Evolutionary conservation across 306 rosid species (phyloP).

Genomic region (Prunus dulcis): DNA sequence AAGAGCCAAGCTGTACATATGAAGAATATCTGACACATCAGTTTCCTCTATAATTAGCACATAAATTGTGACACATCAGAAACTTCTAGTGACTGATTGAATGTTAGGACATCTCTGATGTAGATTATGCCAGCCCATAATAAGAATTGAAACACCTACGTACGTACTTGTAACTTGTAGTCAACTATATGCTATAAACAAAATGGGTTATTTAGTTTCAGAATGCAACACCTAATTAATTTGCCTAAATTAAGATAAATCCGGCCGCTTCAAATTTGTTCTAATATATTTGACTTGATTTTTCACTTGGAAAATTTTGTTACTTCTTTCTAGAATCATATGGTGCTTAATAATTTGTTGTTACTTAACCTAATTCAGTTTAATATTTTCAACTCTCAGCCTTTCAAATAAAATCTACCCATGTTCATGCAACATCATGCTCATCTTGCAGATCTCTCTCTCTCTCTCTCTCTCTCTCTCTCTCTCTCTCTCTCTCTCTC

Average conservation of each 20-base stretch:
- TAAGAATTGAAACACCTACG: not conserved
- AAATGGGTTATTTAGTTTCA: conserved; percentile 21
- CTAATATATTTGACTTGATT: conserved; percentile 4
- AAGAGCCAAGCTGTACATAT: not conserved
- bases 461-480: conserved; percentile 28
- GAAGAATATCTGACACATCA: not conserved
- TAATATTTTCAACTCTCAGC: conserved; percentile 17
- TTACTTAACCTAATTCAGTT: conserved; percentile 32
- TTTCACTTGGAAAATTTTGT: conserved; percentile 4
- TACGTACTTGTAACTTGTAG: not conserved
- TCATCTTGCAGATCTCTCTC: conserved; percentile 1
- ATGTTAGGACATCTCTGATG: not conserved
- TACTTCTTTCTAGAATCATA: conserved; percentile 4
- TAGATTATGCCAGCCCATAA: not conserved
- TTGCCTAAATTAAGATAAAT: conserved; percentile 43
- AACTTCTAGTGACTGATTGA: conserved; percentile 1
- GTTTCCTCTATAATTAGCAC: not conserved
- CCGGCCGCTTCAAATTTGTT: conserved; percentile 23
- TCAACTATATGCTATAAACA: not conserved
- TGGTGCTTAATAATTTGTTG: conserved; percentile 20
- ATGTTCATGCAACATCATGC: conserved; percentile 33
- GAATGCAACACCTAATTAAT: not conserved
- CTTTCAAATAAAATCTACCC: conserved; percentile 31
- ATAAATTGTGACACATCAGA: not conserved
- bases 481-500: conserved; percentile 30